A percentile compares a stretch with the other conserved stretches of the same genome.
phyloP scores from a whole-genome alignment of 2,329 filamentous ascomycete genomes.

The Aspergillus fructus region DNA sequence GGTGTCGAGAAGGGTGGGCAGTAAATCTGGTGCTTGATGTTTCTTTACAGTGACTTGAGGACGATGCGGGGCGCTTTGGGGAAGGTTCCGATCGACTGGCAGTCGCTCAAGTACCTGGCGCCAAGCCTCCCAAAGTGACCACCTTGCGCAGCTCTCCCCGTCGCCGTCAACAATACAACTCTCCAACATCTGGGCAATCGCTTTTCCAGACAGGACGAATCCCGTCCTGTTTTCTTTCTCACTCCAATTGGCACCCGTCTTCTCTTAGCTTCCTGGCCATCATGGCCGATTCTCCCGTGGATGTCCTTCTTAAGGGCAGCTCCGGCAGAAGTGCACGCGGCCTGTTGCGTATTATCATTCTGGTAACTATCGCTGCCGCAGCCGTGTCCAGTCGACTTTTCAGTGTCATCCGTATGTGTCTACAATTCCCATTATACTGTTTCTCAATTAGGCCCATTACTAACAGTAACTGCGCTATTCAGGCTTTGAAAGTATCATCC shows the following conservation, averaged over 20 bases:
- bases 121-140: constrained; percentile 44
- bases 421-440: neutral
- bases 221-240: constrained; percentile 27
- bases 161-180: constrained; percentile 23
- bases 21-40: neutral
- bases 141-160: constrained; percentile 41
- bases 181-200: constrained; percentile 23
- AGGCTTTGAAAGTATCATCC: constrained; percentile 99
- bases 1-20: neutral
- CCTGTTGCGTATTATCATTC: constrained; percentile 83
- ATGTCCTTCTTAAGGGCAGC: constrained; percentile 71
- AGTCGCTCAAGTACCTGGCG: constrained; percentile 21
- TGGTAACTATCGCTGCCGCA: constrained; percentile 85
- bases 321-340: constrained; percentile 79
- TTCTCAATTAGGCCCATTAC: neutral
- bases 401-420: constrained; percentile 86
- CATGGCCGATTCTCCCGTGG: constrained; percentile 49
- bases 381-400: constrained; percentile 93
- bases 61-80: constrained; percentile 34
- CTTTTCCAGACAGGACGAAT: constrained; percentile 14
- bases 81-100: constrained; percentile 23
- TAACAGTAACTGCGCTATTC: constrained; percentile 4
- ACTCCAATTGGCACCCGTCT: constrained; percentile 30
- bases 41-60: neutral
- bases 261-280: constrained; percentile 36